These are phyloP conservation scores for Penicillium brevicompactum DNA, from an alignment of 2,329 filamentous ascomycete genomes.

Conservation along the genomic window DNA sequence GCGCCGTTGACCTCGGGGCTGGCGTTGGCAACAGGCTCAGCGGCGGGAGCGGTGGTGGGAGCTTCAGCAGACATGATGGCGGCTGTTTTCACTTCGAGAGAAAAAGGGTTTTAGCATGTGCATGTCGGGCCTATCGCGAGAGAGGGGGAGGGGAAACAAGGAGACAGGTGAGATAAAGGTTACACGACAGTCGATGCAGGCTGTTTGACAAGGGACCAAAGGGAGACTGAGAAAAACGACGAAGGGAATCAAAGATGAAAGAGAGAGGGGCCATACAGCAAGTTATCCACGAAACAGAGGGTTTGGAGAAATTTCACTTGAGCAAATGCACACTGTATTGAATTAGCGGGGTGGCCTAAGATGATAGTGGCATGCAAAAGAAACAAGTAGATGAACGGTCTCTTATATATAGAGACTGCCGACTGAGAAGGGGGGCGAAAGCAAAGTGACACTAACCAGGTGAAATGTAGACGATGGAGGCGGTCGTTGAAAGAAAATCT, in stretches of 20 bases:
- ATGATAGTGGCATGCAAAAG: neutral
- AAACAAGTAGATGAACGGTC: neutral
- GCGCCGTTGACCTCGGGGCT: conserved; percentile 60
- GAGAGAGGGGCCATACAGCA: conserved; percentile 12
- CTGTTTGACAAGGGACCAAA: conserved; percentile 9
- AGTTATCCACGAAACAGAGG: conserved; percentile 19
- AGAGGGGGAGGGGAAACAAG: conserved; percentile 11
- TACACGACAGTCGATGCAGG: conserved; percentile 18
- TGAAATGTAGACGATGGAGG: conserved; percentile 23
- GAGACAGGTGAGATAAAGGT: conserved; percentile 9
- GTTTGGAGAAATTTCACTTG: conserved; percentile 13
- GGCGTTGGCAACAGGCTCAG: conserved; percentile 61
- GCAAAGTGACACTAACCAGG: conserved; percentile 23
- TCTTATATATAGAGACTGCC: neutral
- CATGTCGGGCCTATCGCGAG: conserved; percentile 2
- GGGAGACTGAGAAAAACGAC: conserved; percentile 3
- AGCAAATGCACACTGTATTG: conserved; percentile 9
- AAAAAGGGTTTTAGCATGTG: conserved; percentile 16
- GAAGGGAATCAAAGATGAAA: conserved; percentile 8
- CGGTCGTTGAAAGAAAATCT: conserved; percentile 30
- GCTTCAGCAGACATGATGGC: conserved; percentile 80
- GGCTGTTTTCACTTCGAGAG: conserved; percentile 61
- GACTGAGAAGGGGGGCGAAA: conserved; percentile 9
- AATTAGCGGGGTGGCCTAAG: conserved; percentile 3
- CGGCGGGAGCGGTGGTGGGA: conserved; percentile 70